Evolutionary conservation across 495 filamentous ascomycete genomes (phyloP).

Genomic region (Tuber indicum): DNA sequence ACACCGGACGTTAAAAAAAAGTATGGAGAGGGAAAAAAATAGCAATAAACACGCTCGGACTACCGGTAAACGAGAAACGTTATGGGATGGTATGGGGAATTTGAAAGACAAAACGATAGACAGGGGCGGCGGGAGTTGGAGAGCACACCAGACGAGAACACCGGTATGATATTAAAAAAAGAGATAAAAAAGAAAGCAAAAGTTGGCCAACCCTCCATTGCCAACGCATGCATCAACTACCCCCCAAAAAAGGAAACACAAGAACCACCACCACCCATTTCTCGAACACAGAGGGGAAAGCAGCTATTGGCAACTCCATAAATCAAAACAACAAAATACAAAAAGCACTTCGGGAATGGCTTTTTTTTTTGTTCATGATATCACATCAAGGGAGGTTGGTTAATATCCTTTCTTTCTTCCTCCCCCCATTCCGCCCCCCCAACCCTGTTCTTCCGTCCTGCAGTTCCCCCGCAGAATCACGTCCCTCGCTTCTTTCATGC

Average conservation of each 20-base stretch:
- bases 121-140: neutral
- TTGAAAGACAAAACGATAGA: slow-evolving; percentile 1
- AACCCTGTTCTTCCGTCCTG: neutral
- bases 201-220: slow-evolving; percentile 30
- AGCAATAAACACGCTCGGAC: neutral
- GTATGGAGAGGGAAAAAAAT: slow-evolving; percentile 13
- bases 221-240: slow-evolving; percentile 30
- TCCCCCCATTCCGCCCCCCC: neutral
- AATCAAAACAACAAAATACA: slow-evolving; percentile 28
- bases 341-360: slow-evolving; percentile 8
- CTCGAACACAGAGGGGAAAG: slow-evolving; percentile 22
- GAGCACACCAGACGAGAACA: neutral
- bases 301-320: slow-evolving; percentile 14
- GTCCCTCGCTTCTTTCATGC: neutral
- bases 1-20: slow-evolving; percentile 35
- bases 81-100: neutral
- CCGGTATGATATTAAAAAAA: slow-evolving; percentile 12
- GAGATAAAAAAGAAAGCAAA: slow-evolving; percentile 25
- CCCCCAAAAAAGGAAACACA: slow-evolving; percentile 11
- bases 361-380: slow-evolving; percentile 27
- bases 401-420: slow-evolving; percentile 24
- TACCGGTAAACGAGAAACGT: neutral
- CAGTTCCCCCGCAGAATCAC: neutral
- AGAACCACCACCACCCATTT: slow-evolving; percentile 21
- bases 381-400: slow-evolving; percentile 24